Conservation (phyloP, 2,329 filamentous ascomycete species). For the Penicillium sp. region DNA sequence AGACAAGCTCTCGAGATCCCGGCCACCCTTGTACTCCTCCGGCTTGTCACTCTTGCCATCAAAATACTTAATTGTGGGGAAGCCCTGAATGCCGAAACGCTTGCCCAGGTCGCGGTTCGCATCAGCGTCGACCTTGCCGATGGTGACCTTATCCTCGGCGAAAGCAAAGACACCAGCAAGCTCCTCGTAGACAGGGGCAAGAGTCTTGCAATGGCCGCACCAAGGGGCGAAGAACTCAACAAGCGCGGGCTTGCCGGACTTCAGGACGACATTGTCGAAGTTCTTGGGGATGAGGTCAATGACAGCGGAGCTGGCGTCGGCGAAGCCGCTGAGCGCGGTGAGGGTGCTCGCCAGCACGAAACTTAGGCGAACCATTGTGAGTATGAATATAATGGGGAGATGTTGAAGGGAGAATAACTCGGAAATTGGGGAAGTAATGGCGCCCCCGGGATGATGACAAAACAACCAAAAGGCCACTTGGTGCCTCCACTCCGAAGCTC, state of each 20-base stretch:
- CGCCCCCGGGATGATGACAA: conserved; percentile 21
- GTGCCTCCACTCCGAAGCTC: conserved; percentile 21
- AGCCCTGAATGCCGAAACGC: conserved; percentile 85
- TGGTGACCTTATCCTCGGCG: conserved; percentile 72
- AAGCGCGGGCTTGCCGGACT: conserved; percentile 90
- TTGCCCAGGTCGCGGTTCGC: conserved; percentile 79
- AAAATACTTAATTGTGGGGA: conserved; percentile 97
- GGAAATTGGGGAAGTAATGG: background rate
- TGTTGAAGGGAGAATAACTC: background rate
- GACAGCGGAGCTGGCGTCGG: conserved; percentile 72
- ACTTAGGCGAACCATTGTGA: conserved; percentile 47
- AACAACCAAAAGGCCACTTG: conserved; percentile 36
- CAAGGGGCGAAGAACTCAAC: conserved; percentile 98
- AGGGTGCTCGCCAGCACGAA: conserved; percentile 48
- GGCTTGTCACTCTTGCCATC: conserved; percentile 89
- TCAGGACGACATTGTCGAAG: conserved; percentile 85
- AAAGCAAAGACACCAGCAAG: conserved; percentile 72
- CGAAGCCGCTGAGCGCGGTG: conserved; percentile 52
- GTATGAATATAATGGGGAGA: background rate
- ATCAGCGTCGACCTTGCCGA: conserved; percentile 96
- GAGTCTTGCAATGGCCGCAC: conserved; percentile 99
- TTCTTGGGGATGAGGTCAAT: conserved; percentile 85
- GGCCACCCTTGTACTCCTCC: conserved; percentile 78
- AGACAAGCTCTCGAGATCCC: conserved; percentile 81
- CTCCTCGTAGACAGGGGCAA: conserved; percentile 93